A percentile compares a stretch with the other conserved stretches of the same genome.
phyloP scores from a whole-genome alignment of 176 grass and related monocot genomes.

The Puccinellia tenuiflora region DNA sequence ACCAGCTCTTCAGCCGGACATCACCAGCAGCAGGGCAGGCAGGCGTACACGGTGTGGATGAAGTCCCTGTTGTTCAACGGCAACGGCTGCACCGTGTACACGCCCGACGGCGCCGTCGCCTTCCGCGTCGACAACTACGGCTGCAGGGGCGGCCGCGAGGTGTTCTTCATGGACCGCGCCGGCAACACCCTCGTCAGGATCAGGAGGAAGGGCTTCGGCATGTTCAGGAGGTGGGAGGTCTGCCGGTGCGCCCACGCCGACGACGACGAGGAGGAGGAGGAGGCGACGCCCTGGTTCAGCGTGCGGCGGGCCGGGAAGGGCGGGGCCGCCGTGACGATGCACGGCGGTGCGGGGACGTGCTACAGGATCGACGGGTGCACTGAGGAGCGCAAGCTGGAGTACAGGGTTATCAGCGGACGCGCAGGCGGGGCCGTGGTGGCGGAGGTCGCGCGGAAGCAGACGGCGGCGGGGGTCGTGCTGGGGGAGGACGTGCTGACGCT shows the following conservation, averaged over 20 bases:
- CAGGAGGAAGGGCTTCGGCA: conserved; percentile 33
- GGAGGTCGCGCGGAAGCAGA: conserved; percentile 43
- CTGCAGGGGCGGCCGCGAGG: conserved; percentile 41
- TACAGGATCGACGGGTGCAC: conserved; percentile 24
- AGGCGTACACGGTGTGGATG: conserved; percentile 51
- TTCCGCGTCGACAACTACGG: conserved; percentile 85
- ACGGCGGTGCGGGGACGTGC: conserved; percentile 6
- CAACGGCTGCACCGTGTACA: conserved; percentile 72
- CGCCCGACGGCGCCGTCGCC: conserved; percentile 43
- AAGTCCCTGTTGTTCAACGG: conserved; percentile 77
- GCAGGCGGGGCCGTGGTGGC: not conserved
- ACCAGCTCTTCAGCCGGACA: no score
- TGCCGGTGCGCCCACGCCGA: not conserved
- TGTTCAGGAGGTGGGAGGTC: conserved; percentile 34
- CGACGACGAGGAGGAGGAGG: not conserved
- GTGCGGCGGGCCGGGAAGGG: conserved; percentile 5
- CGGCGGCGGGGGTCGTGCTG: conserved; percentile 35
- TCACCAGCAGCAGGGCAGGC: not conserved
- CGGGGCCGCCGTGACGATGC: conserved; percentile 6
- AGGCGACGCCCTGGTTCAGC: conserved; percentile 43
- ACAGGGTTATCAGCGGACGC: not conserved
- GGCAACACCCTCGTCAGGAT: conserved; percentile 53
- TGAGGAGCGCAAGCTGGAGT: conserved; percentile 22
- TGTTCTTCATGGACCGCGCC: conserved; percentile 55
- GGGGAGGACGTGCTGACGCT: conserved; percentile 66